A percentile compares a stretch with the other conserved stretches of the same genome.
Evolutionary conservation across 768 basidiomycete species (phyloP).

Genomic region (Mycena indigotica): DNA sequence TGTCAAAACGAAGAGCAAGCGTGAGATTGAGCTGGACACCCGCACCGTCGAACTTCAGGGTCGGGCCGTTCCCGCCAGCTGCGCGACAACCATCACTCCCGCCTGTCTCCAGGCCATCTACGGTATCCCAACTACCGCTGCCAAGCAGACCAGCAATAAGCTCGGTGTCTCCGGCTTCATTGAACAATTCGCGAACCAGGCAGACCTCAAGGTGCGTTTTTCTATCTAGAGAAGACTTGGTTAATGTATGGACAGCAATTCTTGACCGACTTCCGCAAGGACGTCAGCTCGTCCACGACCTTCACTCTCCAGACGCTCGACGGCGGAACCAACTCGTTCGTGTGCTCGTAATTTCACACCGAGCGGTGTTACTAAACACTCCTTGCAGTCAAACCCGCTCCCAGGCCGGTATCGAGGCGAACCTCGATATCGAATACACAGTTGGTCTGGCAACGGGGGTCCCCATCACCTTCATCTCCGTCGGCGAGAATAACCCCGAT

Average conservation of each 20-base stretch:
- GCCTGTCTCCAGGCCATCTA: conserved; percentile 20
- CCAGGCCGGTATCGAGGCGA: not conserved
- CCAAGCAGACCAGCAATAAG: conserved; percentile 27
- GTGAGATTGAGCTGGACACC: not conserved
- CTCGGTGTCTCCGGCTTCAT: not conserved
- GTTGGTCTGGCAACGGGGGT: conserved; percentile 28
- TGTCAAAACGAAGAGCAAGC: not conserved
- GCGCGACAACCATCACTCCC: not conserved
- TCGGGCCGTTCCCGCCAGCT: not conserved
- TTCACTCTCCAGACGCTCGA: conserved; percentile 13
- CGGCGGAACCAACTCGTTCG: conserved; percentile 13
- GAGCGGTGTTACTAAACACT: not conserved
- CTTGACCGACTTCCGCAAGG: conserved; percentile 16
- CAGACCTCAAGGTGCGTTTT: not conserved
- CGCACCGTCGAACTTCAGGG: not conserved
- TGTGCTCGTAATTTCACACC: conserved; percentile 17
- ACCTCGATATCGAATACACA: conserved; percentile 21
- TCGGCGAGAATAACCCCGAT: conserved; percentile 29
- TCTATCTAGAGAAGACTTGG: not conserved
- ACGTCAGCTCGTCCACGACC: conserved; percentile 19
- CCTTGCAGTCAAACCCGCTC: not conserved
- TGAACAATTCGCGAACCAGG: not conserved
- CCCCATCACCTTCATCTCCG: conserved; percentile 33
- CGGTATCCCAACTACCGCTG: conserved; percentile 33
- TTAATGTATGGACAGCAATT: conserved; percentile 3